These are phyloP conservation scores for Triticum monococcum DNA, from an alignment of 176 grass and related monocot species.

Conservation along the genomic window DNA sequence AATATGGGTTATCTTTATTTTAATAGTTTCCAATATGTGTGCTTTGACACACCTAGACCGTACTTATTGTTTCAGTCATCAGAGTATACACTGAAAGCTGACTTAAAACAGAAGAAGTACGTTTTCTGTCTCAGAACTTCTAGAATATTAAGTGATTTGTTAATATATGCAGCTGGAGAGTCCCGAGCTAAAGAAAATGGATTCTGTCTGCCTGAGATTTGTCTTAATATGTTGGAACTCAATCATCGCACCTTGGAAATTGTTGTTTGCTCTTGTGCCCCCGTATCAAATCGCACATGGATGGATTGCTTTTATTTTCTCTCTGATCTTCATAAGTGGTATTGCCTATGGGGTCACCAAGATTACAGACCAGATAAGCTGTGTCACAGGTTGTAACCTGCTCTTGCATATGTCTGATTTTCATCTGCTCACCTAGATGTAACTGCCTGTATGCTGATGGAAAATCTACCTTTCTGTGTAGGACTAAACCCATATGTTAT, in stretches of 20 bases:
- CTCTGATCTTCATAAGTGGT: slow-evolving; percentile 71
- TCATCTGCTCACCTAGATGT: slow-evolving; percentile 7
- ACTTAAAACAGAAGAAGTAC: no score
- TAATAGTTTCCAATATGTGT: background rate
- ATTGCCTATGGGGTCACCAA: slow-evolving; percentile 91
- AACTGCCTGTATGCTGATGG: background rate
- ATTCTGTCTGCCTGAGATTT: slow-evolving; percentile 24
- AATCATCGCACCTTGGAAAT: slow-evolving; percentile 61
- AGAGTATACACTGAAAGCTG: no score
- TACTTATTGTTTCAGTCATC: no score
- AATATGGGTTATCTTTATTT: background rate
- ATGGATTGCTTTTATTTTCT: slow-evolving; percentile 79
- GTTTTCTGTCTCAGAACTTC: no score
- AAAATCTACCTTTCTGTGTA: slow-evolving; percentile 30
- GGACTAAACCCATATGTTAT: slow-evolving; percentile 90
- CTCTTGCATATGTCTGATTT: background rate
- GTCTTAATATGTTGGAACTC: slow-evolving; percentile 51
- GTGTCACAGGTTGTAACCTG: slow-evolving; percentile 70
- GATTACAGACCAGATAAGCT: slow-evolving; percentile 92
- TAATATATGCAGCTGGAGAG: slow-evolving; percentile 51
- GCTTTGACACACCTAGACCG: no score
- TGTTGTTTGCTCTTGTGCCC: slow-evolving; percentile 78
- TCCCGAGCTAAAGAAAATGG: slow-evolving; percentile 49
- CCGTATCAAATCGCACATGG: slow-evolving; percentile 72
- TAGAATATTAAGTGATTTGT: background rate